Percentiles rank a stretch among this genome's conserved stretches.
Conservation (phyloP, 2,329 filamentous ascomycete genomes). For the Herpotrichia juniperi region DNA sequence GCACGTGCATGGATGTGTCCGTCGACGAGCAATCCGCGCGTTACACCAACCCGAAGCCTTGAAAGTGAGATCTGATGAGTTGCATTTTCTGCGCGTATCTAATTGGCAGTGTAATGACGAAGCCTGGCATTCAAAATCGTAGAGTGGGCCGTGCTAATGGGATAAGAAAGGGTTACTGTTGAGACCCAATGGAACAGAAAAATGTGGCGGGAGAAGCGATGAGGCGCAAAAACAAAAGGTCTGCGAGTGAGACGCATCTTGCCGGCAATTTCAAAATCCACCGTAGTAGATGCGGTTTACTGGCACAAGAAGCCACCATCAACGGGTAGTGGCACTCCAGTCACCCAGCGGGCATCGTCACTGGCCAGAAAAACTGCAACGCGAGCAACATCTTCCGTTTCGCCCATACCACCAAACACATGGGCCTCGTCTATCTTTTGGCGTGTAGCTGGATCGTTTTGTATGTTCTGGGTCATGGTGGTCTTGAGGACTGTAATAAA, state of each 20-base stretch:
- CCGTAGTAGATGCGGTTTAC: neutral
- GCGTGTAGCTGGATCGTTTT: conserved; percentile 34
- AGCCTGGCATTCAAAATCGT: no score
- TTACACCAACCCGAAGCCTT: neutral
- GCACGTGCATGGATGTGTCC: neutral
- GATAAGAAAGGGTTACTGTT: no score
- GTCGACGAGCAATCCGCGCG: neutral
- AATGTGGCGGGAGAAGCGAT: neutral
- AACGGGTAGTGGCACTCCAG: conserved; percentile 47
- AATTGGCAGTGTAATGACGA: neutral
- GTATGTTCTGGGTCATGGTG: conserved; percentile 47
- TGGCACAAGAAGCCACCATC: conserved; percentile 47
- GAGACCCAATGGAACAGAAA: no score
- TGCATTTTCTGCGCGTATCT: neutral
- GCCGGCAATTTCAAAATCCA: neutral
- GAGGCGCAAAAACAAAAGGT: neutral
- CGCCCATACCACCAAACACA: conserved; percentile 37
- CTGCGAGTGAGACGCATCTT: neutral
- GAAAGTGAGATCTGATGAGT: neutral
- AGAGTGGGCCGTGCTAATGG: no score
- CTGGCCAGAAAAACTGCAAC: conserved; percentile 52
- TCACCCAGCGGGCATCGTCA: conserved; percentile 52
- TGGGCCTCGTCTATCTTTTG: conserved; percentile 32
- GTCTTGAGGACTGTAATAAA: conserved; percentile 32
- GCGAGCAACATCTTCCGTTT: conserved; percentile 27